Base-by-base conservation (phyloP, 176 grass and related monocot species). In the Avena atlantica region DNA sequence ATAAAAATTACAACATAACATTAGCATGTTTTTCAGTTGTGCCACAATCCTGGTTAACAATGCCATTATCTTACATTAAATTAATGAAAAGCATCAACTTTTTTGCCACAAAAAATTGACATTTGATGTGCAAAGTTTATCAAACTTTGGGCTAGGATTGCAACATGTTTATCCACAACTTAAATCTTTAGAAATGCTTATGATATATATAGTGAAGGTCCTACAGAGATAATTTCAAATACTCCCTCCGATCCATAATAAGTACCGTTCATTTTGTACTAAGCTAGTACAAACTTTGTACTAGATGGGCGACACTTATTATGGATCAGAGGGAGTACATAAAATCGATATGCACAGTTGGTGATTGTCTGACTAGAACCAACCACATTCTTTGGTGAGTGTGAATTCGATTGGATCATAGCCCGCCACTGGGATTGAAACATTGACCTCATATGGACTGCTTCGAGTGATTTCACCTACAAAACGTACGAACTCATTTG, bases 341-440 rank as follows among this genome's bases (percentile, higher is more conserved):
- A 36, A 36, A 79, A 58, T 53, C 5, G 14, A 79, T 72, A 67
- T 25, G 66, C 37, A 50, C 7, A 84, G 6, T 25, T 87, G 45
- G 73, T 57, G 53, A 60, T 70, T 83, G 68, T 80, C 51, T 80
- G 84, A 51, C 20, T 74, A 89, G 78, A 89, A 98, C 96, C 81
- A 86, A 98, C 96, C 93, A 79, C 93, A 98, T 89, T 86, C 65
- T 84, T 95, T 98, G 40, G 88, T 92, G 57, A 98, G 90, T 16
- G 82, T 92, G 85, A 98, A 95, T 78, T 92, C 90, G 84, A 98
- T 85, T 62, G 93, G 91, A 88, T 95, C 90, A 87, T 98, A 98
- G 82, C 90, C 92, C 70, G 89, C 84, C 69, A 95, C 87, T 17
- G 92, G 93, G 59, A 98, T 92, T 42, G 81, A 87, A 74, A 98